Evolutionary conservation across 805 yeast genomes (phyloP), one percentile per base, ranked within the genome.

Genomic region (Cyberlindnera lachancei): DNA sequence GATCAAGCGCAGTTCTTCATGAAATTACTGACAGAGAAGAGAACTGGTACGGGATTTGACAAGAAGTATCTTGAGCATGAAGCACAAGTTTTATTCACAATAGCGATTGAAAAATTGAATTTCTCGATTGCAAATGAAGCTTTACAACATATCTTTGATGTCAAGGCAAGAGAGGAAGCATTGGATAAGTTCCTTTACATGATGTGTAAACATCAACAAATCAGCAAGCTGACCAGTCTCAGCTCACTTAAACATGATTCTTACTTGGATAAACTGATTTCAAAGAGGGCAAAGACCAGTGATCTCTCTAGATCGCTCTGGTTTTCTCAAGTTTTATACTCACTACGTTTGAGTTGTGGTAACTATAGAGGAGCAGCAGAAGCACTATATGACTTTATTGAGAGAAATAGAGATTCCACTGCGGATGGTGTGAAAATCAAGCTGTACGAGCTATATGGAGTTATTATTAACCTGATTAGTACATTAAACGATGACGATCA

Each of bases 321-420:
- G 29, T 63, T 67, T 43, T 72, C 66, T 55, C 62, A 73, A 40
- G 60, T 73, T 13, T 55, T 70, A 28, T 73, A 71, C 42, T 52
- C 75, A 0, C 66, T 76, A 63, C 59, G 77, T 37, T 47, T 68
- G 23, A 61, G 59, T 30, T 63, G 64, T 22, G 74, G 70, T 5
- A 70, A 75, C 48, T 64, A 50, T 34, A 57, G 80, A 34, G 74
- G 73, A 15, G 63, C 71, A 2, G 50, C 58, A 17, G 70, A 67
- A 36, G 53, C 70, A 4, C 36, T 68, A 23, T 63, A 65, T 37
- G 55, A 65, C 23, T 64, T 60, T 38, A 64, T 66, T 25, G 40
- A 42, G 22, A 48, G 53, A n/a, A 38, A 42, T 35, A 35, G 32
- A 23, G 4, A 27, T 14, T 11, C 36, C 2, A 27, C 29, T 4